Percentiles rank a stretch among this genome's conserved stretches.
phyloP scores from a whole-genome alignment of 306 rosid genomes.

The Hippophae rhamnoides region DNA sequence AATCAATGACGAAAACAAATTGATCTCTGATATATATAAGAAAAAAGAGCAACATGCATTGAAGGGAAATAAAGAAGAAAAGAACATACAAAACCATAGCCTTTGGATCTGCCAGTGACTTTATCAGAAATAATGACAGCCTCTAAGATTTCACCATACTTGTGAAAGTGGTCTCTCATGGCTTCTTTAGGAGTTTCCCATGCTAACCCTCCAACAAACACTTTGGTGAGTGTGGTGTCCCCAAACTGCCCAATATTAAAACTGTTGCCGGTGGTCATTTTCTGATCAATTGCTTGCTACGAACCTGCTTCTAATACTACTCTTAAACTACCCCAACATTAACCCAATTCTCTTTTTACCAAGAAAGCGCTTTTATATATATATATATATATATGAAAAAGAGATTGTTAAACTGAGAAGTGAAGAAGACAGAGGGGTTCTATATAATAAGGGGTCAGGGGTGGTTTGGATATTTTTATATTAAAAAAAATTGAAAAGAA shows the following conservation, averaged over 20 bases:
- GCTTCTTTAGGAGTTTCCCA: constrained; percentile 91
- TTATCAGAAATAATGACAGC: constrained; percentile 87
- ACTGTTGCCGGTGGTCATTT: constrained; percentile 30
- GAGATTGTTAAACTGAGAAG: constrained; percentile 7
- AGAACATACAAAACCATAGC: constrained; percentile 75
- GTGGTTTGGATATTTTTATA: constrained; percentile 3
- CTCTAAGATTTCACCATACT: constrained; percentile 76
- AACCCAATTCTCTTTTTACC: not conserved
- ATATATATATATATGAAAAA: not conserved
- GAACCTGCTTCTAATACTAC: too few species aligned
- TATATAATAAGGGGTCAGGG: constrained; percentile 2
- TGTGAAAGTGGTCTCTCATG: constrained; percentile 49
- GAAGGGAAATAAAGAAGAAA: not conserved
- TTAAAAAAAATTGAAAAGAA: not conserved
- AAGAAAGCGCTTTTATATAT: not conserved
- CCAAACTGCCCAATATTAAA: constrained; percentile 41
- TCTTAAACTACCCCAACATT: too few species aligned
- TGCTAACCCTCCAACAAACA: constrained; percentile 76
- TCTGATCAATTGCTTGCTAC: not conserved
- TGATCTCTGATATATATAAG: too few species aligned
- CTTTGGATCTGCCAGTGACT: constrained; percentile 82
- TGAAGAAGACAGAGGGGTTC: constrained; percentile 11
- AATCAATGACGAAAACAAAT: not conserved
- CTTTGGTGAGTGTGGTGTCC: constrained; percentile 71
- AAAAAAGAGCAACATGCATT: too few species aligned